These are phyloP conservation scores for Sarcodon sp. DNA, from an alignment of 768 basidiomycete genomes.

Conservation along the genomic window DNA sequence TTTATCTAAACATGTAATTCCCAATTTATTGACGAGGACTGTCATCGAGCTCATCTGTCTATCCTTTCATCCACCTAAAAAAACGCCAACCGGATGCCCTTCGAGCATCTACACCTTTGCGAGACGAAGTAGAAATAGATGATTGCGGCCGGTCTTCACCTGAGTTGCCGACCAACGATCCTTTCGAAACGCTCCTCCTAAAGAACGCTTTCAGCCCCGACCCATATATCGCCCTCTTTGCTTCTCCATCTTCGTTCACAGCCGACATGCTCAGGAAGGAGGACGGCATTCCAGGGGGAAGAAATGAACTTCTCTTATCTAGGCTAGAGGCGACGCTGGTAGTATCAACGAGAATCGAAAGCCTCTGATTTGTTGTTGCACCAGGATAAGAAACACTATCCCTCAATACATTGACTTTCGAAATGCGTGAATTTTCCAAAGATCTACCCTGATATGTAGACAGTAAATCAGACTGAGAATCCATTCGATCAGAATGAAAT, in stretches of 20 bases:
- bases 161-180: background rate
- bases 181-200: background rate
- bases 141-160: too few relatives aligned
- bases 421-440: background rate
- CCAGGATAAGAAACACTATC: background rate
- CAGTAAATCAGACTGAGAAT: background rate
- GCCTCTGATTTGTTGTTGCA: background rate
- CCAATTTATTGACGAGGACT: too few relatives aligned
- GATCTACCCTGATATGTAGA: background rate
- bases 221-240: background rate
- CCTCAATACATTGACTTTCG: background rate
- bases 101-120: too few relatives aligned
- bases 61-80: too few relatives aligned
- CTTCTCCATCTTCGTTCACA: background rate
- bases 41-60: too few relatives aligned
- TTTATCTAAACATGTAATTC: background rate
- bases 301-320: background rate
- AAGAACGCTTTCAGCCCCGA: background rate
- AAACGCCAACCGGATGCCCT: too few relatives aligned
- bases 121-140: too few relatives aligned
- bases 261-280: background rate
- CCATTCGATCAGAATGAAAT: background rate
- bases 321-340: background rate
- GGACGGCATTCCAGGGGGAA: background rate
- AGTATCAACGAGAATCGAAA: background rate